Conservation (phyloP, 2,329 filamentous ascomycete genomes). For the Scytalidium sp. region DNA sequence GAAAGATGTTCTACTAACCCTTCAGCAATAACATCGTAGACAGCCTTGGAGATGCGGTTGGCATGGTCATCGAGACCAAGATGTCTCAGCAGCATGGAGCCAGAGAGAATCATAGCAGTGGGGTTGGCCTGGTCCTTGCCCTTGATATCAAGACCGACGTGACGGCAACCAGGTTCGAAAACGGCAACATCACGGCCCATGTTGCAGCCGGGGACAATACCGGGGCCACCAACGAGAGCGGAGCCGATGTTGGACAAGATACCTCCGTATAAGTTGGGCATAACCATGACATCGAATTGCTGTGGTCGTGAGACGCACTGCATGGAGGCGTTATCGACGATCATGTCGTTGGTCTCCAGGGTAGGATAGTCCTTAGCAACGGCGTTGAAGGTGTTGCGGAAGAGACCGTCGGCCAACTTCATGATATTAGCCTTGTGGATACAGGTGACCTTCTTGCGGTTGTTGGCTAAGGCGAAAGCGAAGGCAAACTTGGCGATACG, state of each 20-base stretch:
- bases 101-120: constrained; percentile 89
- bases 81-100: constrained; percentile 96
- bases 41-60: constrained; percentile 92
- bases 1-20: constrained; percentile 57
- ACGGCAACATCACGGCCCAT: constrained; percentile 98
- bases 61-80: constrained; percentile 97
- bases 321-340: constrained; percentile 99
- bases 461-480: constrained; percentile 96
- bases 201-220: constrained; percentile 97
- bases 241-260: constrained; percentile 99
- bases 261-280: constrained; percentile 98
- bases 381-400: constrained; percentile 95
- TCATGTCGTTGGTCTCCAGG: constrained; percentile 97
- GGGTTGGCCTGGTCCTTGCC: constrained; percentile 99
- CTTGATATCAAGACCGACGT: constrained; percentile 99
- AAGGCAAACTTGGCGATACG: constrained; percentile 99
- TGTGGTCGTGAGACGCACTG: constrained; percentile 94
- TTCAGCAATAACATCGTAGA: constrained; percentile 77
- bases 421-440: constrained; percentile 99
- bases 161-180: constrained; percentile 98
- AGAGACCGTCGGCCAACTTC: constrained; percentile 98
- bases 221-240: constrained; percentile 92
- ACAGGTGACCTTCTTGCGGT: constrained; percentile 98
- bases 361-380: constrained; percentile 94
- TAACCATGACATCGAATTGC: constrained; percentile 99